Base-by-base conservation (phyloP, 805 yeast species). In the Nakazawaea ishiwadae region DNA sequence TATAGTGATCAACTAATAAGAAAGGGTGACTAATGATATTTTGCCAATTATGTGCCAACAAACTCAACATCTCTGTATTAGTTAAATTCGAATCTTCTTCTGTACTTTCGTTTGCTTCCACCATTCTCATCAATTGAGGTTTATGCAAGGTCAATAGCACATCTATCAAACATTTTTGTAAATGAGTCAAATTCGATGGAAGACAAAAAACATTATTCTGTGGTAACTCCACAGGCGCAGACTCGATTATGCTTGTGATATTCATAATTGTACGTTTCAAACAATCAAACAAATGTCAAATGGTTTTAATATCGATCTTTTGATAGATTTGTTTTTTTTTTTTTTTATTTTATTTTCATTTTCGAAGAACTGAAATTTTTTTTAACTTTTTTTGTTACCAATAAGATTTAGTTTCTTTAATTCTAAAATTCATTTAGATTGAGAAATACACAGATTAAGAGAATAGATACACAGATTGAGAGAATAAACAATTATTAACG, bases 1-100 rank as follows among this genome's bases (percentile, higher is more conserved):
- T 79, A 51, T 77, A 85, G 57, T 85, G 93, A 49, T 83, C 85
- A 23, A 84, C 90, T 32, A 85, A 56, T 30, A 85, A 60, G 31
- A 82, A 77, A 2, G 91, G 87, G 58, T 85, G 90, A 50, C 73
- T 78, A 3, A 73, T 64, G 0, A 80, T 60, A n/a, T 71, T 68
- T 28, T 65, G 53, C 4, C 81, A 54, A 49, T 73, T 79, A 5
- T 69, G 65, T 33, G 66, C 56, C 42, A 74, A 53, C 42, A 76
- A 50, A 31, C 63, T 57, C n/a, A 73, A 56, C 47, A 69, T 54
- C 3, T 39, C 40, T 24, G 51, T 52, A 5, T 27, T 3, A 10
- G 53, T 44, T 38, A 60, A 43, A 14, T 18, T 29, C 8, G 50
- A 54, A n/a, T 32, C 33, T n/a, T 19, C 24, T 5, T 33, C 30